Evolutionary conservation across 768 basidiomycete genomes (phyloP).

Genomic region (Boletus tylopilopsis): DNA sequence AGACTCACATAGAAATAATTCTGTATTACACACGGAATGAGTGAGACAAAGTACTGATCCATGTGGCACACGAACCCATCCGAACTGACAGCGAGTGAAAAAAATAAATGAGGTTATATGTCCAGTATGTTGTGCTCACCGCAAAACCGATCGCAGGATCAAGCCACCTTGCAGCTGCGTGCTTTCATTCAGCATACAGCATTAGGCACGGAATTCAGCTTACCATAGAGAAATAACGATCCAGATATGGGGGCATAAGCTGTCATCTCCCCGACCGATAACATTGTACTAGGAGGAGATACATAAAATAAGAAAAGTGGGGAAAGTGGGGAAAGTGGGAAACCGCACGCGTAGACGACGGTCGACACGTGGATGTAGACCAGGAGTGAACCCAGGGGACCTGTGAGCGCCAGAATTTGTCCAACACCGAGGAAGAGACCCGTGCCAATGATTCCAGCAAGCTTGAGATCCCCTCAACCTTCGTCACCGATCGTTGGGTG

Average conservation of each 20-base stretch:
- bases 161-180: conserved; percentile 30
- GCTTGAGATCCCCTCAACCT: conserved; percentile 10
- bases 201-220: background rate
- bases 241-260: conserved; percentile 28
- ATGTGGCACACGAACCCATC: conserved; percentile 18
- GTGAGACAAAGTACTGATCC: background rate
- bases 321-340: background rate
- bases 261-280: conserved; percentile 30
- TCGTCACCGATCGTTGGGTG: background rate
- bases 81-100: conserved; percentile 11
- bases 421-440: conserved; percentile 32
- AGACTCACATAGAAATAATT: conserved; percentile 34
- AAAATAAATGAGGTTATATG: background rate
- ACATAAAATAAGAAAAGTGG: conserved; percentile 1
- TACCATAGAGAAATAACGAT: conserved; percentile 27
- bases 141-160: conserved; percentile 32
- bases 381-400: conserved; percentile 28
- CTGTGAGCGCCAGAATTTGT: conserved; percentile 22
- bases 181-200: background rate
- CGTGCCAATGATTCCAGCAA: conserved; percentile 30
- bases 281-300: conserved; percentile 28
- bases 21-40: conserved; percentile 12
- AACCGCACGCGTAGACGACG: conserved; percentile 28
- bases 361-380: conserved; percentile 27
- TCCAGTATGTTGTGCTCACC: conserved; percentile 10